Evolutionary conservation across 495 filamentous ascomycete species (phyloP).

Genomic region (Neurospora sp.): DNA sequence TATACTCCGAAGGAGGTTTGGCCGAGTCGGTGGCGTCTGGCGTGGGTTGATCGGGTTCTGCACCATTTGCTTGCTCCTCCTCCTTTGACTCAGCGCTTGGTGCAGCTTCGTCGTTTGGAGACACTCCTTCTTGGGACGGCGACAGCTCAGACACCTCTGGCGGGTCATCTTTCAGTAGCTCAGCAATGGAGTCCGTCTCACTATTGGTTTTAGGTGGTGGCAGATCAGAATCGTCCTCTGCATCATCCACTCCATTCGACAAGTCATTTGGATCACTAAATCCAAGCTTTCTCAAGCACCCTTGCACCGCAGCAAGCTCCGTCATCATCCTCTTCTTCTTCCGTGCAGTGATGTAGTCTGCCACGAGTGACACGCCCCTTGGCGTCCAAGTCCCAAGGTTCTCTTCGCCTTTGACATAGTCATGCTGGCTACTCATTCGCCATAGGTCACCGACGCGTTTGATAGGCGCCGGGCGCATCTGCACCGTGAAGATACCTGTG

Average conservation of each 20-base stretch:
- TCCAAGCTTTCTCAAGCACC: conserved; percentile 48
- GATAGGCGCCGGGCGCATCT: conserved; percentile 75
- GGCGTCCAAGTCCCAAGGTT: conserved; percentile 73
- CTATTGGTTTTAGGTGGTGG: conserved; percentile 11
- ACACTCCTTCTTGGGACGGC: neutral
- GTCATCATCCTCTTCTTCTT: conserved; percentile 59
- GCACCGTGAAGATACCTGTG: conserved; percentile 72
- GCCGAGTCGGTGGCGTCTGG: neutral
- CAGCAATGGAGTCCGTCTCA: conserved; percentile 32
- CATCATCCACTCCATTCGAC: conserved; percentile 15
- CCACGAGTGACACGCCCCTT: conserved; percentile 75
- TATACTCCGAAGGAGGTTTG: conserved; percentile 26
- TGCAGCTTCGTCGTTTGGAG: neutral
- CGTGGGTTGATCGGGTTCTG: neutral
- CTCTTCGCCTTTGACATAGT: conserved; percentile 94
- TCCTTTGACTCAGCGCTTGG: neutral
- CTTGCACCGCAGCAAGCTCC: conserved; percentile 72
- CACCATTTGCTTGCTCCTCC: neutral
- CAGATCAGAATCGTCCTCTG: conserved; percentile 7
- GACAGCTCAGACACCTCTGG: conserved; percentile 22
- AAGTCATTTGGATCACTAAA: conserved; percentile 17
- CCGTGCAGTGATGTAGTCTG: conserved; percentile 64
- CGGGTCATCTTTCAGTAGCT: conserved; percentile 34
- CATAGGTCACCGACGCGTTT: conserved; percentile 89
- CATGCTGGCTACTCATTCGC: conserved; percentile 90